Percentiles rank a stretch among this genome's conserved stretches.
Evolutionary conservation across 2,329 filamentous ascomycete genomes (phyloP).

Genomic region (Penicillium sp.): DNA sequence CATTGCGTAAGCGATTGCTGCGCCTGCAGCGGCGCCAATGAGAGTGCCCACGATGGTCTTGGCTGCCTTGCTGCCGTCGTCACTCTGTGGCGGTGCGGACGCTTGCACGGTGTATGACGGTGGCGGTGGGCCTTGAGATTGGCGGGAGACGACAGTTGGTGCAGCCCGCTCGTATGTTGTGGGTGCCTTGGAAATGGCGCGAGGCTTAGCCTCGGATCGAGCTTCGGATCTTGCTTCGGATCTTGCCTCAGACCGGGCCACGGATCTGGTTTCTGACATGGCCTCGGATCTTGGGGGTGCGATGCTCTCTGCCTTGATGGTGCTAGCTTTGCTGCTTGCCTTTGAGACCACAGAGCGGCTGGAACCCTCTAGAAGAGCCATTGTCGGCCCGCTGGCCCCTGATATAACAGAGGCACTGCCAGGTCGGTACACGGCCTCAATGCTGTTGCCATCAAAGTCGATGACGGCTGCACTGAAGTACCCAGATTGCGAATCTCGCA

Average conservation of each 20-base stretch:
- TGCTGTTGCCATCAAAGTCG: slow-evolving; percentile 79
- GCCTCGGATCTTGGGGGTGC: slow-evolving; percentile 28
- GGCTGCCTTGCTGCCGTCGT: slow-evolving; percentile 47
- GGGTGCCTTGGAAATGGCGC: slow-evolving; percentile 27
- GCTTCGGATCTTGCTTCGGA: not conserved
- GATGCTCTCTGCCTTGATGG: slow-evolving; percentile 31
- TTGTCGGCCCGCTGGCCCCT: slow-evolving; percentile 30
- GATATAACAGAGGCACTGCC: slow-evolving; percentile 26
- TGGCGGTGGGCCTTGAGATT: slow-evolving; percentile 21
- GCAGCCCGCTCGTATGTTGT: slow-evolving; percentile 23
- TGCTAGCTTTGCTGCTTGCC: slow-evolving; percentile 26
- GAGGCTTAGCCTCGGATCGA: slow-evolving; percentile 20
- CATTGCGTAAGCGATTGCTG: slow-evolving; percentile 73
- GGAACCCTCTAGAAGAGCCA: slow-evolving; percentile 37
- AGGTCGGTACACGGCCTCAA: slow-evolving; percentile 68
- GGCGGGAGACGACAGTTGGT: slow-evolving; percentile 22
- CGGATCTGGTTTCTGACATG: not conserved
- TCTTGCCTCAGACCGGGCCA: not conserved
- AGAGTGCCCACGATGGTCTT: slow-evolving; percentile 71
- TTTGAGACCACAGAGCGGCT: slow-evolving; percentile 38
- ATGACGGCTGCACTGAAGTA: slow-evolving; percentile 64
- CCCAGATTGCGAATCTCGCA: slow-evolving; percentile 53
- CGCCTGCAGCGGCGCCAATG: slow-evolving; percentile 74
- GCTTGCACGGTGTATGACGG: slow-evolving; percentile 27
- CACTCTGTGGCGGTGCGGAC: slow-evolving; percentile 28